Evolutionary conservation across 257 asterid species (phyloP).

Genomic region (Nicotiana attenuata): DNA sequence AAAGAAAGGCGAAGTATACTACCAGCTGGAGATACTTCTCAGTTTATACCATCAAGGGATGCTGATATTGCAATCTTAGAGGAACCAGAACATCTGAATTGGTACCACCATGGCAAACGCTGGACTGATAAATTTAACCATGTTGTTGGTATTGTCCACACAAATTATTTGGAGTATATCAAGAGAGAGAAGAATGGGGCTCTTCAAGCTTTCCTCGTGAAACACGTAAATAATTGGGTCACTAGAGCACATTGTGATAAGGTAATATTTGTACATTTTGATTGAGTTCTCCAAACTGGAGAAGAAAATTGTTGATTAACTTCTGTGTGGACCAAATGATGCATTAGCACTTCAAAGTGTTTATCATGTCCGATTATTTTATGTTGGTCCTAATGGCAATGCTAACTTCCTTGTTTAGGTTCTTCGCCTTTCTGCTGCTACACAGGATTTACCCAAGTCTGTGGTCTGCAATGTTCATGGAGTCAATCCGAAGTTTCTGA

Average conservation of each 20-base stretch:
- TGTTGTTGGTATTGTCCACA: conserved; percentile 95
- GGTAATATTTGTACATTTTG: conserved; percentile 34
- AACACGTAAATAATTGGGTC: conserved; percentile 92
- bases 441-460: conserved; percentile 89
- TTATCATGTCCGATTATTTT: neutral
- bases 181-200: conserved; percentile 98
- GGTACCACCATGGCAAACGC: conserved; percentile 99
- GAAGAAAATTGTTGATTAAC: neutral
- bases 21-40: conserved; percentile 96
- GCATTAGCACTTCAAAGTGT: neutral
- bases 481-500: conserved; percentile 82
- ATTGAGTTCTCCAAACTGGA: neutral
- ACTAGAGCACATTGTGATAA: conserved; percentile 86
- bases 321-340: neutral
- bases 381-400: neutral
- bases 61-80: conserved; percentile 98
- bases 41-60: conserved; percentile 80
- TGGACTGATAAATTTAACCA: conserved; percentile 99
- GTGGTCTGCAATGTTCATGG: conserved; percentile 91
- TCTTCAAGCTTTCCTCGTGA: conserved; percentile 86
- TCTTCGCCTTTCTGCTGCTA: conserved; percentile 97
- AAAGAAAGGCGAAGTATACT: conserved; percentile 86
- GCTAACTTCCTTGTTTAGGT: conserved; percentile 36
- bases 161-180: conserved; percentile 97
- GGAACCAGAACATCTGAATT: conserved; percentile 98